Conservation (phyloP, 768 basidiomycete genomes). For the Ephemerocybe angulata region DNA sequence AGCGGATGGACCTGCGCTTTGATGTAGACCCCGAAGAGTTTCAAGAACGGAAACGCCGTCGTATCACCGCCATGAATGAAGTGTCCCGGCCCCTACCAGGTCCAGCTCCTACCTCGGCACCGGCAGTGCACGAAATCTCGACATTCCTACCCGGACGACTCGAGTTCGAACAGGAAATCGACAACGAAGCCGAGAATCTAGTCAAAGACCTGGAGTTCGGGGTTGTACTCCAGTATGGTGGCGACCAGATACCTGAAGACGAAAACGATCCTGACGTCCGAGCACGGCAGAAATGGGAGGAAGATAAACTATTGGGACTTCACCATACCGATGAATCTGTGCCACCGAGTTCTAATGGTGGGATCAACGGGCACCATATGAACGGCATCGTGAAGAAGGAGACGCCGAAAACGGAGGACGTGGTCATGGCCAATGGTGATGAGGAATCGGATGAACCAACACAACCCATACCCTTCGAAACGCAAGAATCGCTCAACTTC, state of each 20-base stretch:
- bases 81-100: constrained; percentile 57
- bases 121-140: constrained; percentile 87
- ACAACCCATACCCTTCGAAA: constrained; percentile 79
- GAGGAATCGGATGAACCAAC: constrained; percentile 63
- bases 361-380: constrained; percentile 40
- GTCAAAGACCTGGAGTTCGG: constrained; percentile 97
- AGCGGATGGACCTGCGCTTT: constrained; percentile 61
- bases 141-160: constrained; percentile 95
- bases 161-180: constrained; percentile 96
- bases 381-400: constrained; percentile 37
- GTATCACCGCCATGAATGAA: constrained; percentile 78
- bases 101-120: constrained; percentile 80
- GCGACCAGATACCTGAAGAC: constrained; percentile 76
- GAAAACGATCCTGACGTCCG: constrained; percentile 73
- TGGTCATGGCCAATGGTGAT: constrained; percentile 43
- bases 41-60: constrained; percentile 81
- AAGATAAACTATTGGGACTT: constrained; percentile 37
- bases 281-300: constrained; percentile 49
- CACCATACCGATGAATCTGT: constrained; percentile 21
- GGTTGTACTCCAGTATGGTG: constrained; percentile 79
- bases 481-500: constrained; percentile 75
- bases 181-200: constrained; percentile 94
- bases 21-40: constrained; percentile 78
- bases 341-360: constrained; percentile 36
- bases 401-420: constrained; percentile 44